Base-by-base conservation (phyloP, 2,329 filamentous ascomycete genomes). In the Colletotrichum musae region DNA sequence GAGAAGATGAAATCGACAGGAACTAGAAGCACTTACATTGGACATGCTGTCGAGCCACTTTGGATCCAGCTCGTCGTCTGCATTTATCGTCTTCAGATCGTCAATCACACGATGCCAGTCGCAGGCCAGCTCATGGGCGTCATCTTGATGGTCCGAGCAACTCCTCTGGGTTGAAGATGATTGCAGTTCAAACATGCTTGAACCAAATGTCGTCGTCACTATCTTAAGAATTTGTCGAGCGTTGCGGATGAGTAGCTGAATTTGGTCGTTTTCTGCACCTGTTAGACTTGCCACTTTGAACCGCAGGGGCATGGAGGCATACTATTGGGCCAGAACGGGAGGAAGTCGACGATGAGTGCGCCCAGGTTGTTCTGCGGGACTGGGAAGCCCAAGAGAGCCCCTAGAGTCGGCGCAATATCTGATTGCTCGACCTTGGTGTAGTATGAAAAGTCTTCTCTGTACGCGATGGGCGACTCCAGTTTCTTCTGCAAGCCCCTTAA, bases 401-500 rank as follows among this genome's bases (percentile, higher is more conserved):
- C 94, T 24, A 99, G 84, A 0, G 95, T 98, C 1, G 96, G 95
- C 0, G 94, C 94, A 68, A 99, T 88, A 79, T 99, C 97, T 1
- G 94, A 97, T 81, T 99, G 96, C 77, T 98, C 93, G n/a, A 98
- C 89, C 63, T 85, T 89, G 39, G 85, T 86, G 78, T 98, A 98
- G 77, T 93, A 98, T 69, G 93, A 88, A 73, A 97, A 97, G 71
- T 96, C 91, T 18, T 90, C 86, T 45, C 84, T 84, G 6, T 89
- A 87, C 13, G 85, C 79, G 4, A 88, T 81, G 0, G 95, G 94
- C 47, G 84, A 82, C 43, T 79, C 66, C 3, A 80, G 74, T 10
- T 73, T 75, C 2, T 78, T 72, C 3, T 86, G 84, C 6, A 94
- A 82, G 1, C 81, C 77, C 75, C 87, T 89, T 51, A 97, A 85